A percentile compares a stretch with the other conserved stretches of the same genome.
These are phyloP conservation scores for Coniosporium apollinis DNA, from an alignment of 495 filamentous ascomycete species.

Conservation along the genomic window DNA sequence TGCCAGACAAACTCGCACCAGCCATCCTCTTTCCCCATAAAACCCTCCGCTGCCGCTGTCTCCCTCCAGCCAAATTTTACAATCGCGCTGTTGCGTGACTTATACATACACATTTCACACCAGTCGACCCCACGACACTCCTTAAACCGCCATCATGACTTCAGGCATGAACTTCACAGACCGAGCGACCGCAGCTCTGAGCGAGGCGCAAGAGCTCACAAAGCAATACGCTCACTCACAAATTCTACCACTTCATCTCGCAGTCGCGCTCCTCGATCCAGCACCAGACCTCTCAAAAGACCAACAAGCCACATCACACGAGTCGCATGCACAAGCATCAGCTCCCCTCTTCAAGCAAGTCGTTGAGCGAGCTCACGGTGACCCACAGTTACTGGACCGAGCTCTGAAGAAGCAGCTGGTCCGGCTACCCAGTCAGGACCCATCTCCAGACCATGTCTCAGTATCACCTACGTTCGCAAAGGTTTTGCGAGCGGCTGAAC, in stretches of 20 bases:
- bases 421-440: slow-evolving; percentile 81
- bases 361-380: slow-evolving; percentile 82
- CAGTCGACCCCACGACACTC: too few species aligned
- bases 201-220: slow-evolving; percentile 68
- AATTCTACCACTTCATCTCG: slow-evolving; percentile 74
- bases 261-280: slow-evolving; percentile 75
- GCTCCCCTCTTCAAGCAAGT: slow-evolving; percentile 81
- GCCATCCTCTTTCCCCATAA: too few species aligned
- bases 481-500: slow-evolving; percentile 63
- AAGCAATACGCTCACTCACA: slow-evolving; percentile 82
- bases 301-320: slow-evolving; percentile 41
- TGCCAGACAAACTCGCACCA: too few species aligned
- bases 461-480: slow-evolving; percentile 67
- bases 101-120: too few species aligned
- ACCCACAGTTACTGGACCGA: slow-evolving; percentile 73
- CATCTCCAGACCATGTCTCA: slow-evolving; percentile 72
- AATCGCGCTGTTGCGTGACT: too few species aligned
- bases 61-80: too few species aligned
- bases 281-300: slow-evolving; percentile 59
- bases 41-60: too few species aligned
- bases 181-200: slow-evolving; percentile 69
- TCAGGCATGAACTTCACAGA: slow-evolving; percentile 72
- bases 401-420: slow-evolving; percentile 82
- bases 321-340: slow-evolving; percentile 37
- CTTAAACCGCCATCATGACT: slow-evolving; percentile 23